These are phyloP conservation scores for Saccharomycopsis javanensis DNA, from an alignment of 805 yeast genomes.

Conservation along the genomic window DNA sequence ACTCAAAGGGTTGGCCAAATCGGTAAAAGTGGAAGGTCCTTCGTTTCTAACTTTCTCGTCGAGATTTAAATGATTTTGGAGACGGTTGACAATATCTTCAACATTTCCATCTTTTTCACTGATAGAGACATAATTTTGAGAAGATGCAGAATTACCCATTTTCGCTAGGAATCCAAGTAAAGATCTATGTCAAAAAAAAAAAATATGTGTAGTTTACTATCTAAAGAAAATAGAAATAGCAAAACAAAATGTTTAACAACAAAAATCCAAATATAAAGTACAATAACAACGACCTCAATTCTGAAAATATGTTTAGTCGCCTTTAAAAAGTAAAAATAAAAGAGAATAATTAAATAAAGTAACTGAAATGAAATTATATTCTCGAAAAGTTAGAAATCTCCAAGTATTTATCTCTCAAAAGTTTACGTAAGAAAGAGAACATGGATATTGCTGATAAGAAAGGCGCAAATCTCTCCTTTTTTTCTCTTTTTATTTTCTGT, in stretches of 20 bases:
- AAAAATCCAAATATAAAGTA: no score
- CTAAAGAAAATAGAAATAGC: no score
- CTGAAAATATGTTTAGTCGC: background rate
- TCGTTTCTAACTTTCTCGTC: slow-evolving; percentile 9
- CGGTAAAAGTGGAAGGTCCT: slow-evolving; percentile 13
- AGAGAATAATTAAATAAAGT: background rate
- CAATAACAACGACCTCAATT: background rate
- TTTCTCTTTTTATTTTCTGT: background rate
- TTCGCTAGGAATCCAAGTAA: background rate
- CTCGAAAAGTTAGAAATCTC: background rate
- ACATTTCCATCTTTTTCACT: slow-evolving; percentile 5
- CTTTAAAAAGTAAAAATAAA: background rate
- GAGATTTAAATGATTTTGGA: slow-evolving; percentile 11
- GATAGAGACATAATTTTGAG: background rate
- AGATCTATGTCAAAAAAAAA: no score
- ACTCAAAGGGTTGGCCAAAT: slow-evolving; percentile 26
- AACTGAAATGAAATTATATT: background rate
- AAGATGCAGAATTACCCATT: slow-evolving; percentile 14
- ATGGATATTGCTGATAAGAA: background rate
- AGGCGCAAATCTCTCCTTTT: background rate
- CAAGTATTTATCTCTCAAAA: background rate
- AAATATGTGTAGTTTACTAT: no score
- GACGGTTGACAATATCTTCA: slow-evolving; percentile 13
- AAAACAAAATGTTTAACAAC: no score
- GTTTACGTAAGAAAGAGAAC: background rate